Conservation (phyloP, 2,329 filamentous ascomycete genomes). For the Xylaria sp. region DNA sequence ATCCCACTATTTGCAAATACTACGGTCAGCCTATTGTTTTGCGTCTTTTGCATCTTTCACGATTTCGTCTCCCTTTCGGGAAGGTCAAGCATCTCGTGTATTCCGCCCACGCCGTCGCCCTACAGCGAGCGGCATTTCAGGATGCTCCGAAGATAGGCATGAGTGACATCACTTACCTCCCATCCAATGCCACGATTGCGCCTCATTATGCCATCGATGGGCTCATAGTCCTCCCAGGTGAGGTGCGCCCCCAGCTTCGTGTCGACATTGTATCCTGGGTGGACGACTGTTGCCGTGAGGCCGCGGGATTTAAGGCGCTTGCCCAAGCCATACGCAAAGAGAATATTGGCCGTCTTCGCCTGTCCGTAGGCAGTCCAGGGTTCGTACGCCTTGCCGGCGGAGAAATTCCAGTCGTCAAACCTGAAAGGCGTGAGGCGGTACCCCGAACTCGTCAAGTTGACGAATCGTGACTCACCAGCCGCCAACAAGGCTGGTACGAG, state of each 20-base stretch:
- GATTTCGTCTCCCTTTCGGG: slow-evolving; percentile 6
- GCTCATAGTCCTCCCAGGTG: slow-evolving; percentile 27
- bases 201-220: slow-evolving; percentile 41
- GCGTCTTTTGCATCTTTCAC: background rate
- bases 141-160: background rate
- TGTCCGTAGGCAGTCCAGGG: slow-evolving; percentile 57
- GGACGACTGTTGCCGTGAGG: slow-evolving; percentile 48
- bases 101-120: background rate
- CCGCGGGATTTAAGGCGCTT: slow-evolving; percentile 47
- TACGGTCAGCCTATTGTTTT: background rate
- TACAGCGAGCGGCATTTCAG: background rate
- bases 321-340: slow-evolving; percentile 51
- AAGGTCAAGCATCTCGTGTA: slow-evolving; percentile 12
- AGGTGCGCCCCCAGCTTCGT: slow-evolving; percentile 46
- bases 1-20: slow-evolving; percentile 32
- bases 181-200: slow-evolving; percentile 36
- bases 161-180: slow-evolving; percentile 15
- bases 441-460: slow-evolving; percentile 55
- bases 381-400: slow-evolving; percentile 51
- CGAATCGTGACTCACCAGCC: slow-evolving; percentile 52
- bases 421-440: slow-evolving; percentile 52
- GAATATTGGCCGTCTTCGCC: slow-evolving; percentile 59
- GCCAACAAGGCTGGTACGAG: slow-evolving; percentile 55
- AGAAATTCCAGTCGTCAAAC: slow-evolving; percentile 56
- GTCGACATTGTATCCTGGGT: slow-evolving; percentile 48